Evolutionary conservation across 2,329 filamentous ascomycete species (phyloP).

Genomic region (Zelopaecilomyces penicillatus): DNA sequence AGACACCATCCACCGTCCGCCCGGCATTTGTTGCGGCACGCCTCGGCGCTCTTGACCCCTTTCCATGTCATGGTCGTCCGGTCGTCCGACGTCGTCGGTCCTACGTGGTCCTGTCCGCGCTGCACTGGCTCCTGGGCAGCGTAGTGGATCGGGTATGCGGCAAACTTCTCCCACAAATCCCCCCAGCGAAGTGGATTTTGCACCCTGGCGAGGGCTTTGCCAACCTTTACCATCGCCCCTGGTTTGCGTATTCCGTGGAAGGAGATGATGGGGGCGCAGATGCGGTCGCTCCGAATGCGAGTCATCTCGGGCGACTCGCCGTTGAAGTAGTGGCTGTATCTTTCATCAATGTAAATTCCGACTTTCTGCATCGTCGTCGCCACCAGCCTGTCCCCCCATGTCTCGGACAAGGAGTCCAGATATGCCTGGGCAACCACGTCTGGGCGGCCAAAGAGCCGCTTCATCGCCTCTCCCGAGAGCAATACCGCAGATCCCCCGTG

Average conservation of each 20-base stretch:
- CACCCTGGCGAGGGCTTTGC: slow-evolving; percentile 30
- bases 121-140: slow-evolving; percentile 29
- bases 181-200: slow-evolving; percentile 39
- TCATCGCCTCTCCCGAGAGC: slow-evolving; percentile 42
- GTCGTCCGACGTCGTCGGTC: slow-evolving; percentile 28
- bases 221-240: slow-evolving; percentile 37
- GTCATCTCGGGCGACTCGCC: slow-evolving; percentile 43
- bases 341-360: slow-evolving; percentile 47
- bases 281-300: slow-evolving; percentile 39
- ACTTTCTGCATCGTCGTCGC: slow-evolving; percentile 44
- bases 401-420: slow-evolving; percentile 39
- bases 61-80: slow-evolving; percentile 31
- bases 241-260: slow-evolving; percentile 42
- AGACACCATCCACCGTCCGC: slow-evolving; percentile 32
- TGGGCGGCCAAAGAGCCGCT: slow-evolving; percentile 34
- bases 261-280: slow-evolving; percentile 46
- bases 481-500: slow-evolving; percentile 48
- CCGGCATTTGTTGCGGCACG: slow-evolving; percentile 36
- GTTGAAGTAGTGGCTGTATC: slow-evolving; percentile 46
- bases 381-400: slow-evolving; percentile 46
- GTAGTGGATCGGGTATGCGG: slow-evolving; percentile 28
- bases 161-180: slow-evolving; percentile 42
- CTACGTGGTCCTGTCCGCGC: slow-evolving; percentile 40
- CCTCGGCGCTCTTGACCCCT: slow-evolving; percentile 29
- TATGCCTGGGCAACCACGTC: slow-evolving; percentile 36